These are phyloP conservation scores for Epichloe gansuensis DNA, from an alignment of 2,329 filamentous ascomycete species.

Conservation along the genomic window DNA sequence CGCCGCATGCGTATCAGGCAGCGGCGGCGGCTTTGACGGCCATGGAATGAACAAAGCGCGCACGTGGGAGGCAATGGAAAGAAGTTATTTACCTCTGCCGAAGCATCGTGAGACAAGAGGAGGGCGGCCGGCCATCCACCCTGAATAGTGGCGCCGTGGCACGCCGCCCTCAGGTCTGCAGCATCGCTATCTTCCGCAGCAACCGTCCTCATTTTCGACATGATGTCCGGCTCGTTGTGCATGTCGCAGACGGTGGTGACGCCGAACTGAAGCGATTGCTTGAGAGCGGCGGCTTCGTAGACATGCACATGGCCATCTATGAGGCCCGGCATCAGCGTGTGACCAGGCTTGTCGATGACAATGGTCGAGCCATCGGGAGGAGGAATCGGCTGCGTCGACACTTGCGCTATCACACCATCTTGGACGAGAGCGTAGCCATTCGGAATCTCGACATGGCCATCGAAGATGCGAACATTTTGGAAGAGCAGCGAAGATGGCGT, in stretches of 20 bases:
- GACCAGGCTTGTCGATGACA: conserved; percentile 29
- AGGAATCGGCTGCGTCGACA: conserved; percentile 6
- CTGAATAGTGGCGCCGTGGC: conserved; percentile 35
- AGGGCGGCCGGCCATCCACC: conserved; percentile 34
- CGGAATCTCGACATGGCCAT: conserved; percentile 28
- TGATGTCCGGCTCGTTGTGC: conserved; percentile 27
- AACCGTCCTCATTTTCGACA: conserved; percentile 18
- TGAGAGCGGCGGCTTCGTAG: conserved; percentile 25
- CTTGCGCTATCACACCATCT: conserved; percentile 26
- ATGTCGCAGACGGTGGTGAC: conserved; percentile 40
- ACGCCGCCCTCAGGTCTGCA: conserved; percentile 36
- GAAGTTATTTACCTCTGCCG: conserved; percentile 2
- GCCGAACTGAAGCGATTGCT: conserved; percentile 34
- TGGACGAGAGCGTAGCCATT: conserved; percentile 28
- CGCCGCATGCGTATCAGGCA: not conserved
- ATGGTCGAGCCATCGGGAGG: conserved; percentile 8
- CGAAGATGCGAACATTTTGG: conserved; percentile 30
- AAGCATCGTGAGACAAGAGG: conserved; percentile 3
- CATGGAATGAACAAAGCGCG: not conserved
- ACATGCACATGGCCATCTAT: conserved; percentile 39
- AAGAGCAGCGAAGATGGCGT: conserved; percentile 4
- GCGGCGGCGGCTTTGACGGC: not conserved
- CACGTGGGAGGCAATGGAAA: not conserved
- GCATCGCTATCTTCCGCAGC: conserved; percentile 15
- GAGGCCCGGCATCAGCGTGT: conserved; percentile 36